A percentile compares a stretch with the other conserved stretches of the same genome.
These are phyloP conservation scores for Jaltomata sinuosa DNA, from an alignment of 257 asterid species.

Conservation along the genomic window DNA sequence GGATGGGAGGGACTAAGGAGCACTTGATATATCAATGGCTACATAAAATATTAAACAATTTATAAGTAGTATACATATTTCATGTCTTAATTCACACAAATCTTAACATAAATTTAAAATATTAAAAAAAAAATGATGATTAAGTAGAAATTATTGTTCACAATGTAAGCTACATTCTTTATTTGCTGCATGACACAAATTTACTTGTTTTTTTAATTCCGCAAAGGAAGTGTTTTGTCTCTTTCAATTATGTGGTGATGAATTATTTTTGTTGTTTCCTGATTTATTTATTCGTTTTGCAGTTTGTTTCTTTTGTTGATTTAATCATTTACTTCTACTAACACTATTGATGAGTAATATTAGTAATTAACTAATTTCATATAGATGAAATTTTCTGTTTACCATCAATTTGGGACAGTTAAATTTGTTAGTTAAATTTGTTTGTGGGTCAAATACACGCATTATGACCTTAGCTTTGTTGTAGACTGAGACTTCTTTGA, in stretches of 20 bases:
- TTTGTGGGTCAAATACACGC: no score
- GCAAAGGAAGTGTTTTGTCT: background rate
- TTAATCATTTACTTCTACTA: background rate
- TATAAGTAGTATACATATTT: background rate
- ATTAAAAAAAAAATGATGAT: background rate
- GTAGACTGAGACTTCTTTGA: no score
- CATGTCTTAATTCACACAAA: background rate
- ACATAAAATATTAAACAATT: background rate
- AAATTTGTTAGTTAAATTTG: no score
- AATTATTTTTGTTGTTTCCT: background rate
- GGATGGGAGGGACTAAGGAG: background rate
- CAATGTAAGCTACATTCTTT: background rate
- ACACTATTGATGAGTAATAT: background rate
- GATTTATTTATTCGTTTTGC: background rate
- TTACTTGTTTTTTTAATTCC: background rate
- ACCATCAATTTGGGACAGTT: no score
- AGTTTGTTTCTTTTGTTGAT: background rate
- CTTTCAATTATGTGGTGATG: background rate
- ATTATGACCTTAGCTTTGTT: no score
- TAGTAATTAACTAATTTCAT: background rate
- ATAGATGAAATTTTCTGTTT: no score
- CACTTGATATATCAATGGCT: background rate
- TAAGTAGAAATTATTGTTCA: background rate
- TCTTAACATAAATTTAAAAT: background rate
- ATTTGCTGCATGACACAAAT: background rate